Percentiles rank a stretch among this genome's conserved stretches.
Evolutionary conservation across 306 rosid species (phyloP).

Genomic region (Dalbergia oliveri): DNA sequence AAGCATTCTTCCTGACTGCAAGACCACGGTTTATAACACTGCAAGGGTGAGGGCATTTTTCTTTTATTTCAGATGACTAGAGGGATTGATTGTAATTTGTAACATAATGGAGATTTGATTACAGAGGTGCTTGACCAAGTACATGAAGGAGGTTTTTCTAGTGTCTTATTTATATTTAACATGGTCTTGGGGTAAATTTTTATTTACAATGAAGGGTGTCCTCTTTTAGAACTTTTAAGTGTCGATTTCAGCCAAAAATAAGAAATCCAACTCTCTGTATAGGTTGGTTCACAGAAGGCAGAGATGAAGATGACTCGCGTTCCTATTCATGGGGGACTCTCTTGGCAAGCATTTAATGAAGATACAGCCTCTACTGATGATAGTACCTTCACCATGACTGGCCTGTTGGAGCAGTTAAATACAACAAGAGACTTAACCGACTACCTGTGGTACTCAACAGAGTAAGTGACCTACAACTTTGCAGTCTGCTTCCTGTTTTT

Average conservation of each 20-base stretch:
- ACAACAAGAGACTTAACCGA: slow-evolving; percentile 91
- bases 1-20: slow-evolving; percentile 98
- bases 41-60: slow-evolving; percentile 81
- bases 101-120: slow-evolving; percentile 27
- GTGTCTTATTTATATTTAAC: background rate
- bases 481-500: background rate
- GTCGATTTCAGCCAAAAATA: slow-evolving; percentile 19
- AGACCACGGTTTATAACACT: slow-evolving; percentile 87
- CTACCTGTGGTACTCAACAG: slow-evolving; percentile 97
- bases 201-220: slow-evolving; percentile 24
- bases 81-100: slow-evolving; percentile 1
- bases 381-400: slow-evolving; percentile 73
- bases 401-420: slow-evolving; percentile 95
- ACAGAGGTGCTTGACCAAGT: background rate
- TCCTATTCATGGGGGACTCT: slow-evolving; percentile 85
- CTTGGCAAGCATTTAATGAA: slow-evolving; percentile 85
- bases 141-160: background rate
- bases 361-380: slow-evolving; percentile 81
- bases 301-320: slow-evolving; percentile 90
- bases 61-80: slow-evolving; percentile 20
- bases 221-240: slow-evolving; percentile 1
- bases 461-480: slow-evolving; percentile 67
- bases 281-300: slow-evolving; percentile 93
- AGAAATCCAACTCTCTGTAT: slow-evolving; percentile 37
- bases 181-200: slow-evolving; percentile 18